Evolutionary conservation across 106 monocot species (phyloP), one percentile per base, ranked within the genome.

Genomic region (Phalaenopsis aphrodite): DNA sequence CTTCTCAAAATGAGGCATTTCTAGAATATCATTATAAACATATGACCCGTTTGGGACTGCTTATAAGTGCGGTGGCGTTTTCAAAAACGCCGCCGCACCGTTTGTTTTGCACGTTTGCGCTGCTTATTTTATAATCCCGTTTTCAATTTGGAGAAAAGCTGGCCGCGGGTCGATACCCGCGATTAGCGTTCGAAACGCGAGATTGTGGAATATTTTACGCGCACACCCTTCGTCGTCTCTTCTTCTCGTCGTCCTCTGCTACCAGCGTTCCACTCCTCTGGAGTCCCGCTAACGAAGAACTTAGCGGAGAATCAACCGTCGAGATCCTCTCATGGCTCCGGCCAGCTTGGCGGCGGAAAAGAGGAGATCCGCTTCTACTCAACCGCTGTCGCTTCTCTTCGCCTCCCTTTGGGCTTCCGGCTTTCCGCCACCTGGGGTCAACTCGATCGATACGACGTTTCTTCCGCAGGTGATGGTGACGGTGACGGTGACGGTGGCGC

Each of bases 341-440:
- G 97, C 10, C 97, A 97, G 81, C 87, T 97, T 15, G 97, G 97
- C 83, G 85, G 90, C 66, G 90, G 92, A 14, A 88, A 89, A 82
- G 94, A 94, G 79, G 94, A 97, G 84, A 87, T 82, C 84, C 90
- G 92, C 76, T 83, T 86, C 78, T 97, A 97, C 86, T 94, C 97
- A 5, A 79, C 88, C 42, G 81, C 87, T 12, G 82, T 90, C n/a
- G 87, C 92, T 56, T 80, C 90, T 75, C 89, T 97, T 75, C 81
- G 78, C 75, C 81, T 97, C 55, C 92, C 88, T 9, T 21, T 41
- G 56, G 30, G 49, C 72, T 91, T 88, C 85, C 82, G 72, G 75
- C 87, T 95, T 18, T 41, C 87, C 49, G 92, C 92, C 14, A 52
- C 77, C 21, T 83, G 75, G 0, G 94, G 94, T 10, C 90, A 85